phyloP scores from a whole-genome alignment of 768 basidiomycete species.

The Trametes cubensis region DNA sequence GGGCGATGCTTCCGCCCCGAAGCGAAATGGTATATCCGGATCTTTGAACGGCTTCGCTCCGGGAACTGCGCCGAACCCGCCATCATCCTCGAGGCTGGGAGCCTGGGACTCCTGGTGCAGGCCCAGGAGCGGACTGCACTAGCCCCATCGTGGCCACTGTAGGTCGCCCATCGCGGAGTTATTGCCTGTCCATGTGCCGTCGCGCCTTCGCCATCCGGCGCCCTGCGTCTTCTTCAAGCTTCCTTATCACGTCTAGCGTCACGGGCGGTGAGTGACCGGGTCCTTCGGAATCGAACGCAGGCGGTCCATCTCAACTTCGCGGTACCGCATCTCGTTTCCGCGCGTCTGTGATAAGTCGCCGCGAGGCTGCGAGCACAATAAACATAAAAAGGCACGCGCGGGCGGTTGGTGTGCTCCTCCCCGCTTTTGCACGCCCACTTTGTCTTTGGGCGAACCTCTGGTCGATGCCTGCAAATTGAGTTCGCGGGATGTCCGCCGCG shows the following conservation, averaged over 20 bases:
- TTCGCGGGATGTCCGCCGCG: constrained; percentile 24
- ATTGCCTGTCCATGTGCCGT: constrained; percentile 9
- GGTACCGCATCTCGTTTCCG: constrained; percentile 15
- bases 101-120: not conserved
- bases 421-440: not conserved
- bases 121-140: constrained; percentile 1
- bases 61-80: constrained; percentile 3
- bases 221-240: constrained; percentile 17
- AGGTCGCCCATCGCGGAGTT: constrained; percentile 13
- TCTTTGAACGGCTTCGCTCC: constrained; percentile 7
- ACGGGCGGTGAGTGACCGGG: constrained; percentile 9
- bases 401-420: not conserved
- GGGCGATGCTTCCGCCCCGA: not conserved
- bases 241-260: constrained; percentile 17
- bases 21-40: constrained; percentile 7
- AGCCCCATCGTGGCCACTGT: not conserved
- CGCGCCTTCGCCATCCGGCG: not conserved
- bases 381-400: constrained; percentile 4
- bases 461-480: constrained; percentile 19
- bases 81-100: constrained; percentile 3
- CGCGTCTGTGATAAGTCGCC: not conserved
- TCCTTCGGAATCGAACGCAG: constrained; percentile 14
- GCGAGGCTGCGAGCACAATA: constrained; percentile 12
- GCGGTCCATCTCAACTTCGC: constrained; percentile 5
- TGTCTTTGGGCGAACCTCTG: not conserved